phyloP scores from a whole-genome alignment of 805 yeast species.

The Jamesozyma lodderae region DNA sequence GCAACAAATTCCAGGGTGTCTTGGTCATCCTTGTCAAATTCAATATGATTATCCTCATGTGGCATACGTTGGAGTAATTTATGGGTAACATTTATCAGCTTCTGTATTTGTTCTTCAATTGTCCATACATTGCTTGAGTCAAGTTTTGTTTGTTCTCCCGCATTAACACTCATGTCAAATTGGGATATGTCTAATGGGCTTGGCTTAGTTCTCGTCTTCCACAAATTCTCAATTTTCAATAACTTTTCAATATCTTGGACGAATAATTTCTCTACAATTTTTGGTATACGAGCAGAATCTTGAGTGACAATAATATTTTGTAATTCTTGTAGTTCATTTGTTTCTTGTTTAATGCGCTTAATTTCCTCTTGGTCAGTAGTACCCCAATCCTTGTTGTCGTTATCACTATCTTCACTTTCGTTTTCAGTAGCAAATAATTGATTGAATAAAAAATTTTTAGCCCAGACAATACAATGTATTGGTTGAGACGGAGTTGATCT shows the following conservation, averaged over 20 bases:
- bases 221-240: conserved; percentile 57
- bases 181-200: conserved; percentile 39
- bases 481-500: conserved; percentile 96
- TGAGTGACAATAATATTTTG: conserved; percentile 32
- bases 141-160: conserved; percentile 14
- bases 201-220: conserved; percentile 70
- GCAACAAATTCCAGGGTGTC: conserved; percentile 85
- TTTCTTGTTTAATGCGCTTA: conserved; percentile 54
- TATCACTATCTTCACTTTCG: conserved; percentile 31
- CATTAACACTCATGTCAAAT: neutral
- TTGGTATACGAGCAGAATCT: conserved; percentile 28
- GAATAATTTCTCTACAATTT: conserved; percentile 53
- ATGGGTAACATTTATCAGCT: conserved; percentile 42
- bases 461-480: conserved; percentile 95
- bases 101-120: conserved; percentile 50
- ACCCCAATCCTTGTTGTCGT: conserved; percentile 40
- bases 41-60: conserved; percentile 33
- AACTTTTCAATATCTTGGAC: conserved; percentile 71
- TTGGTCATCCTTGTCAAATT: conserved; percentile 91
- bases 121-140: conserved; percentile 45
- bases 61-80: conserved; percentile 42
- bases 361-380: conserved; percentile 58
- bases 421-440: conserved; percentile 56
- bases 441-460: conserved; percentile 78
- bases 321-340: conserved; percentile 51